These are phyloP conservation scores for Termitomyces sp. DNA, from an alignment of 768 basidiomycete species.

Conservation along the genomic window DNA sequence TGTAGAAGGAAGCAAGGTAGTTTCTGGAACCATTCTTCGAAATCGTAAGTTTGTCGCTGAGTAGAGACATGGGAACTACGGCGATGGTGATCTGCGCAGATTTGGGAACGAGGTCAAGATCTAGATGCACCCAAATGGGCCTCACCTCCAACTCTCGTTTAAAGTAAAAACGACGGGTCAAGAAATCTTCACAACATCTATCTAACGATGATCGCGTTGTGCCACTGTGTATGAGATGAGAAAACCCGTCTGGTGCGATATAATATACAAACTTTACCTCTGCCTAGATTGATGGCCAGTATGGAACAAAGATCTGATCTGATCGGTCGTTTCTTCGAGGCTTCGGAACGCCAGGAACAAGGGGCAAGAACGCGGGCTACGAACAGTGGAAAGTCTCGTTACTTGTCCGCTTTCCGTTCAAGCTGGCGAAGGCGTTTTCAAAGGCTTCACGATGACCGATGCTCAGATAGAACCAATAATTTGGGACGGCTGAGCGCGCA, in stretches of 20 bases:
- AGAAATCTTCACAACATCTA: neutral
- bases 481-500: too few relatives aligned
- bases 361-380: neutral
- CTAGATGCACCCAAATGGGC: neutral
- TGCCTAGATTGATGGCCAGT: neutral
- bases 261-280: neutral
- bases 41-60: neutral
- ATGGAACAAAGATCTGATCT: neutral
- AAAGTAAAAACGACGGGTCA: neutral
- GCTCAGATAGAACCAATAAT: neutral
- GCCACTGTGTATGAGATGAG: neutral
- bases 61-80: neutral
- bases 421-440: neutral
- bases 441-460: neutral
- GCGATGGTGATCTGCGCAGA: neutral
- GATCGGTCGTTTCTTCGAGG: neutral
- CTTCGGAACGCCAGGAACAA: neutral
- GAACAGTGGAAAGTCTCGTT: neutral
- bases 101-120: neutral
- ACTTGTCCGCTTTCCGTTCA: too few relatives aligned
- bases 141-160: neutral
- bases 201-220: neutral
- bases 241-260: neutral
- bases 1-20: neutral
- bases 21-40: neutral